These are phyloP conservation scores for Pichia norvegensis DNA, from an alignment of 1,139 yeast species.

Conservation along the genomic window DNA sequence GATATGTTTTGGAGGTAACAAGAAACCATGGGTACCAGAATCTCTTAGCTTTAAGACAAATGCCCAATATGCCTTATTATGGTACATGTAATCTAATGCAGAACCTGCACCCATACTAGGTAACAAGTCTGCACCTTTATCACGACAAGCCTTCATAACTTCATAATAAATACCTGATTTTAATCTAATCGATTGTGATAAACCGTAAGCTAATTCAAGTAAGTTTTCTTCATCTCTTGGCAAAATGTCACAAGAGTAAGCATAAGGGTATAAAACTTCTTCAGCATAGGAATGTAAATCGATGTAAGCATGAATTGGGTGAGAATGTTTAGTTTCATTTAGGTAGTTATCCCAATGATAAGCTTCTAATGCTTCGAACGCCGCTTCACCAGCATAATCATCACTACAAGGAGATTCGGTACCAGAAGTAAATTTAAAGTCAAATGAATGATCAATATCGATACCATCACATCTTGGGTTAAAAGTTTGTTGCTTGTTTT, in stretches of 20 bases:
- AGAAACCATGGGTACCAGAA: constrained; percentile 76
- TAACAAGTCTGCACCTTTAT: constrained; percentile 58
- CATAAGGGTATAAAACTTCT: constrained; percentile 75
- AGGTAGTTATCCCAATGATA: constrained; percentile 56
- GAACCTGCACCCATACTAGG: constrained; percentile 80
- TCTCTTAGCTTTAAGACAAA: constrained; percentile 77
- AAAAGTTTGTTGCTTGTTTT: constrained; percentile 72
- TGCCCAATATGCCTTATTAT: constrained; percentile 75
- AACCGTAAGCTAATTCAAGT: constrained; percentile 73
- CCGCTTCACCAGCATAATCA: constrained; percentile 68
- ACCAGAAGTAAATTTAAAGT: constrained; percentile 61
- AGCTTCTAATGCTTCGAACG: constrained; percentile 75
- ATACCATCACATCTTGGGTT: constrained; percentile 67
- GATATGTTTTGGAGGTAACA: constrained; percentile 65
- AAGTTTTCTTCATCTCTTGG: constrained; percentile 79
- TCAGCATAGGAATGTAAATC: constrained; percentile 84
- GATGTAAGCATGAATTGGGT: constrained; percentile 63
- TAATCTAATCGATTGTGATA: constrained; percentile 62
- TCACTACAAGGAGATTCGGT: constrained; percentile 69
- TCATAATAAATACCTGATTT: constrained; percentile 55
- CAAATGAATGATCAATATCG: constrained; percentile 82
- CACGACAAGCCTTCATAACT: constrained; percentile 73
- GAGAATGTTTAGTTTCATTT: constrained; percentile 50
- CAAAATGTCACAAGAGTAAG: constrained; percentile 61
- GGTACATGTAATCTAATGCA: constrained; percentile 78